These are phyloP conservation scores for Lobosporangium transversale DNA, from an alignment of 192 early-diverging fungal genomes.

Conservation along the genomic window DNA sequence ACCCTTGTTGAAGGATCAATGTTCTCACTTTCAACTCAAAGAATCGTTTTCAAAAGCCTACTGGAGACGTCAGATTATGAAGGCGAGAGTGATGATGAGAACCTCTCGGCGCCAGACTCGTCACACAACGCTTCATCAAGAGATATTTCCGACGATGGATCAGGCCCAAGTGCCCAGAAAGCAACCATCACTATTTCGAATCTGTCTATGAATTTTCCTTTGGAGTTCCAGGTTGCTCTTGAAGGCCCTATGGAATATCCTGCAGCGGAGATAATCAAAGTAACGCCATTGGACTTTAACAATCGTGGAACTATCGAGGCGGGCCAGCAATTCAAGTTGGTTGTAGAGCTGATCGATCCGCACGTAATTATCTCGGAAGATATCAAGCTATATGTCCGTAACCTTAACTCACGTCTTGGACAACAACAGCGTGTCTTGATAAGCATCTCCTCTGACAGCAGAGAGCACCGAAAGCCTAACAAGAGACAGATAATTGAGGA, in stretches of 20 bases:
- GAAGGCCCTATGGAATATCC: slow-evolving; percentile 83
- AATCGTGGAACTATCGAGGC: slow-evolving; percentile 68
- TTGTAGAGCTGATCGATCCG: slow-evolving; percentile 68
- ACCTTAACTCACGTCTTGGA: slow-evolving; percentile 70
- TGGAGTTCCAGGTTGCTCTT: slow-evolving; percentile 74
- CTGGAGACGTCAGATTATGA: slow-evolving; percentile 68
- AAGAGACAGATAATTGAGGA: slow-evolving; percentile 38
- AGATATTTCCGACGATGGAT: slow-evolving; percentile 17
- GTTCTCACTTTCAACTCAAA: slow-evolving; percentile 73
- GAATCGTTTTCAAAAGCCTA: slow-evolving; percentile 73
- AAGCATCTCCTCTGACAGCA: slow-evolving; percentile 62
- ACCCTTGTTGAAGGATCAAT: slow-evolving; percentile 72
- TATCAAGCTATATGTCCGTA: slow-evolving; percentile 77
- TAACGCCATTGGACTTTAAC: slow-evolving; percentile 67
- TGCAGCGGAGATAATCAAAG: slow-evolving; percentile 67
- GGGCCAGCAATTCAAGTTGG: slow-evolving; percentile 64
- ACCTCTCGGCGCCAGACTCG: slow-evolving; percentile 22
- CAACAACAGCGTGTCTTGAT: slow-evolving; percentile 70
- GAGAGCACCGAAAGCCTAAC: slow-evolving; percentile 39
- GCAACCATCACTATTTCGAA: slow-evolving; percentile 69
- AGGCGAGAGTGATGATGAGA: slow-evolving; percentile 52
- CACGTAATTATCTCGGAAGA: slow-evolving; percentile 78
- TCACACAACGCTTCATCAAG: slow-evolving; percentile 4
- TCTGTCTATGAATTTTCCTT: slow-evolving; percentile 66
- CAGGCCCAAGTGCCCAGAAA: slow-evolving; percentile 43